Base-by-base conservation (phyloP, 1,284 basidiomycete species). In the Marasmius fiardii region DNA sequence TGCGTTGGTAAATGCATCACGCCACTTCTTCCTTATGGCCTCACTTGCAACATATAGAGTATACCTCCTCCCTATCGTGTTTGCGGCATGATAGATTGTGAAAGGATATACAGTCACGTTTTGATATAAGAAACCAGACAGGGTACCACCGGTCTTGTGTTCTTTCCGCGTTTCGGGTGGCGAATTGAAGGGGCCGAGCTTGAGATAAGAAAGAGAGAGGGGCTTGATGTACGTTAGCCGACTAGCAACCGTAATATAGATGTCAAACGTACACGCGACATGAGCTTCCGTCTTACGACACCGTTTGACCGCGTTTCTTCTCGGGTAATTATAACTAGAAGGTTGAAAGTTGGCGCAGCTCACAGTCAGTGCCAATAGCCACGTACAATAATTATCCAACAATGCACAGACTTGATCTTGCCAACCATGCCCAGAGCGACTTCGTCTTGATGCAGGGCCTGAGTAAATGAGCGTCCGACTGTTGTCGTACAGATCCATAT, bases 401-500 rank as follows among this genome's bases (percentile, higher is more conserved):
- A 92, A 66, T 6, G 81, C 83, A n/a, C 83, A 80, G 47, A 78
- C 75, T 41, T 86, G 70, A 54, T 92, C 88, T 43, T 68, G 73
- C 88, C 89, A 92, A 14, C 77, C 76, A 54, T 79, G 76, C 12
- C 56, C 34, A 18, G 53, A 54, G 41, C 53, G 49, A 41, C 51
- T 51, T 48, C 76, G 74, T 58, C 88, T 74, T 16, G 74, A 74
- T 16, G 90, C 70, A 6, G 78, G 71, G 4, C 86, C 84, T 4
- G 83, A 77, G 68, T 88, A 78, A 7, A 90, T 75, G 44, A 93
- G 67, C 18, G 85, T 85, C 44, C 92, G 78, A 51, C 80, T 84
- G 47, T 89, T 85, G 58, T 88, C 83, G 60, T 86, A 86, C 28
- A 90, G 71, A 63, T 92, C 90, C 74, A 94, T 74, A 62, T 93